A percentile compares a stretch with the other conserved stretches of the same genome.
Evolutionary conservation across 768 basidiomycete species (phyloP).

Genomic region (Leccinellum albellum): DNA sequence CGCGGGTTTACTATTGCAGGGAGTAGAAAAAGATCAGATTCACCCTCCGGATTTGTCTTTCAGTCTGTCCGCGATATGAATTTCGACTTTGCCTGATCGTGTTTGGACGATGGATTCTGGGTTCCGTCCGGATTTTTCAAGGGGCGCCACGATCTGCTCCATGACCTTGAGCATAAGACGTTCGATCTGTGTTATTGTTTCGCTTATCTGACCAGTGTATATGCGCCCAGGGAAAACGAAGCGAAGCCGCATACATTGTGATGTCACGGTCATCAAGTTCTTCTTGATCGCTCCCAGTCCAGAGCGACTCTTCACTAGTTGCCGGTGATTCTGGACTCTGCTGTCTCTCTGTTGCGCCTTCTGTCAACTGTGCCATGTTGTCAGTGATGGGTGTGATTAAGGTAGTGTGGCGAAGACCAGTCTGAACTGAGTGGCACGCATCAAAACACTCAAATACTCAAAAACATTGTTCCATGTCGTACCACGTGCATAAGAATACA

Average conservation of each 20-base stretch:
- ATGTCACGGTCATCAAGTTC: conserved; percentile 2
- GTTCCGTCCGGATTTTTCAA: conserved; percentile 5
- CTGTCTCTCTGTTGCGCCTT: background rate
- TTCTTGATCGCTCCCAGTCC: conserved; percentile 13
- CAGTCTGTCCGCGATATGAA: conserved; percentile 36
- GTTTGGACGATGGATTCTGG: background rate
- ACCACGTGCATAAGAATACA: conserved; percentile 13
- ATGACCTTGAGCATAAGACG: conserved; percentile 28
- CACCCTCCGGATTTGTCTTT: conserved; percentile 32
- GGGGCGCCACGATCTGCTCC: conserved; percentile 27
- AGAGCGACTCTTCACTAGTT: background rate
- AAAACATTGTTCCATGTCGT: background rate
- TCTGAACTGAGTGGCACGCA: background rate
- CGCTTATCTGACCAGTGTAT: conserved; percentile 12
- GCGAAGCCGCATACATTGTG: conserved; percentile 6
- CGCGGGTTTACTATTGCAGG: background rate
- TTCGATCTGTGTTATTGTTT: conserved; percentile 29
- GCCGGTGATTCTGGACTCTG: background rate
- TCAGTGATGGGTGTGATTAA: background rate
- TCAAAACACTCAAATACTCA: background rate
- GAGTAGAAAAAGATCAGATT: background rate
- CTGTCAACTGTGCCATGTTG: background rate
- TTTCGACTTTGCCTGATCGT: conserved; percentile 26
- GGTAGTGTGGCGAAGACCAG: background rate
- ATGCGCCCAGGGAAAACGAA: background rate